Percentiles rank a stretch among this genome's conserved stretches.
Evolutionary conservation across 225 moss, liverwort and hornwort species (phyloP).

Genomic region (Sphagnum tenellum): DNA sequence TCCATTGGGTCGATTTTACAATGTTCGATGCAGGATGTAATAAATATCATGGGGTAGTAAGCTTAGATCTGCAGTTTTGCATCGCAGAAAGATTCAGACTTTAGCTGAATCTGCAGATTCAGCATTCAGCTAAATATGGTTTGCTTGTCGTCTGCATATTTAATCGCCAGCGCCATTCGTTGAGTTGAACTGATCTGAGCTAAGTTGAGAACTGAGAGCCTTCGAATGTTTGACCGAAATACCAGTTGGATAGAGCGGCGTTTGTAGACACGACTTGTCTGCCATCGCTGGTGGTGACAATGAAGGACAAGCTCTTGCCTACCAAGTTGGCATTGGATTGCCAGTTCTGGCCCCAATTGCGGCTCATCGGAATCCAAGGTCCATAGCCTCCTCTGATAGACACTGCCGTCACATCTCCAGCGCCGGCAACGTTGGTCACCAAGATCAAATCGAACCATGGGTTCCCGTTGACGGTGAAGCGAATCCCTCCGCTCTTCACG

Average conservation of each 20-base stretch:
- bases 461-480: slow-evolving; percentile 35
- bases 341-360: slow-evolving; percentile 51
- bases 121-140: no score
- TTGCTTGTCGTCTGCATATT: no score
- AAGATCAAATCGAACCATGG: slow-evolving; percentile 40
- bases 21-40: no score
- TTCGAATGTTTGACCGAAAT: slow-evolving; percentile 35
- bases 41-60: no score
- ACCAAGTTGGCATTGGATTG: slow-evolving; percentile 27
- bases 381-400: slow-evolving; percentile 24
- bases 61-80: no score
- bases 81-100: no score
- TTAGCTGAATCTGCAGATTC: no score
- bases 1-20: no score
- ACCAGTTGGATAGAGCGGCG: slow-evolving; percentile 16
- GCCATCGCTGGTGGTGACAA: slow-evolving; percentile 33
- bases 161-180: no score
- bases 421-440: slow-evolving; percentile 41
- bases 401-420: slow-evolving; percentile 31
- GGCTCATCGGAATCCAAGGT: slow-evolving; percentile 19
- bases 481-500: slow-evolving; percentile 31
- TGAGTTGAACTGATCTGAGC: no score
- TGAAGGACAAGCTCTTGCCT: slow-evolving; percentile 29
- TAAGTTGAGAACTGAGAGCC: slow-evolving; percentile 13
- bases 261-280: slow-evolving; percentile 16